Evolutionary conservation across 805 yeast genomes (phyloP), one percentile per base, ranked within the genome.

Genomic region (Nakazawaea ambrosiae): DNA sequence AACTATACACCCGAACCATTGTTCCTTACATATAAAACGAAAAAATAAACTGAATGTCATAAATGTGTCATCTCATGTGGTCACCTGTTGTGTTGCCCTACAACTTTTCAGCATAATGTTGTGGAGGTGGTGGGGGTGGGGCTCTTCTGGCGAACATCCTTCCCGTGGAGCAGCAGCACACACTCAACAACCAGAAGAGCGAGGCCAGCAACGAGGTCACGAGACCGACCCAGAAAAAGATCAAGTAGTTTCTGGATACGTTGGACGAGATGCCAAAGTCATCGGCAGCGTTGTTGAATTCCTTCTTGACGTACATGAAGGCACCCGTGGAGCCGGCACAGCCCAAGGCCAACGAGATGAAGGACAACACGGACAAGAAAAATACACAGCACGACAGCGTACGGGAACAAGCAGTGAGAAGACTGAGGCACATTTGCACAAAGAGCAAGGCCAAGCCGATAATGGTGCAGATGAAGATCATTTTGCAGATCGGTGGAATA

Each of bases 271-370:
- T 66, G 12, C 94, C 94, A 47, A 64, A 77, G 2, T 54, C 53
- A 2, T 49, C 53, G 10, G 58, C 57, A 24, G 62, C 59, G 24
- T 73, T 58, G 48, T 80, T 75, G 60, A 85, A 65, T 37, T 70
- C 62, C 10, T 61, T 57, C 41, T 68, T 58, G 43, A 79, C 65
- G 39, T 65, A 65, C 4, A 60, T 40, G 60, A 63, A 81, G n/a
- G 72, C 62, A 14, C 79, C 92, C 1, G 90, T 81, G 20, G 81
- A 65, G 17, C 80, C 60, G 12, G 68, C 85, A 20, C 76, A 69
- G 20, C 72, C 64, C 14, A 70, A 45, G 3, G 63, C 10, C n/a
- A 67, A 46, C 10, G 64, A 45, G 4, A 64, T 20, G 31, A 62
- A 53, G 10, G 73, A 65, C 11, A 73, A 43, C 7, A 69, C 22